These are phyloP conservation scores for Fusarium heterosporum DNA, from an alignment of 2,329 filamentous ascomycete genomes.

Conservation along the genomic window DNA sequence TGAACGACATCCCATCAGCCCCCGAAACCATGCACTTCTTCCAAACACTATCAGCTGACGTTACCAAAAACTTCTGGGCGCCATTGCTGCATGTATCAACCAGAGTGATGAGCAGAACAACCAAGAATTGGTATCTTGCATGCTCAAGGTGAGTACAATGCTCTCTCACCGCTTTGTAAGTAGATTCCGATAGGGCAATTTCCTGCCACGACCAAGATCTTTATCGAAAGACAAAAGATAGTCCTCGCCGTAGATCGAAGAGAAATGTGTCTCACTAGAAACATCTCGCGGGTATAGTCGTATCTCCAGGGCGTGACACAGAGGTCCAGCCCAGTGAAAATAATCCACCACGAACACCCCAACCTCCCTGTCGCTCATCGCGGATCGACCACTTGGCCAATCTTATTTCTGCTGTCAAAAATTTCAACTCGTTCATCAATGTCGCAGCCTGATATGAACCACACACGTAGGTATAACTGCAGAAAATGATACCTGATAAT, in stretches of 20 bases:
- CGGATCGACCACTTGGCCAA: constrained; percentile 33
- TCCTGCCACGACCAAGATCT: constrained; percentile 26
- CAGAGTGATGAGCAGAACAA: neutral
- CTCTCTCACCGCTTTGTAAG: constrained; percentile 31
- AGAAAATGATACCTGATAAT: constrained; percentile 4
- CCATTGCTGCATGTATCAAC: neutral
- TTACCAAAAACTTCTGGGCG: constrained; percentile 10
- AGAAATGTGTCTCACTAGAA: constrained; percentile 26
- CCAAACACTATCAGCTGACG: constrained; percentile 6
- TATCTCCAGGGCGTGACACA: constrained; percentile 22
- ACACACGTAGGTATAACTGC: constrained; percentile 4
- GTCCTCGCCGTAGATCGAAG: neutral
- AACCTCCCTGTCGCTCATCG: constrained; percentile 17
- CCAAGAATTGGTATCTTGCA: neutral
- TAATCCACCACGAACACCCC: constrained; percentile 9
- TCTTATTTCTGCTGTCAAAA: constrained; percentile 15
- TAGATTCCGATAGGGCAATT: constrained; percentile 19
- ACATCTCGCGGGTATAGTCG: constrained; percentile 13
- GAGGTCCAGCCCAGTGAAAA: constrained; percentile 7
- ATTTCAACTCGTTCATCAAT: constrained; percentile 13
- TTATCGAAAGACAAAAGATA: constrained; percentile 23
- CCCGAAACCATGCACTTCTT: constrained; percentile 1
- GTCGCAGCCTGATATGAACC: constrained; percentile 14
- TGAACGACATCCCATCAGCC: constrained; percentile 22
- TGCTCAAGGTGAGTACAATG: constrained; percentile 9